These are phyloP conservation scores for Plenodomus tracheiphilus DNA, from an alignment of 2,329 filamentous ascomycete species.

Conservation along the genomic window DNA sequence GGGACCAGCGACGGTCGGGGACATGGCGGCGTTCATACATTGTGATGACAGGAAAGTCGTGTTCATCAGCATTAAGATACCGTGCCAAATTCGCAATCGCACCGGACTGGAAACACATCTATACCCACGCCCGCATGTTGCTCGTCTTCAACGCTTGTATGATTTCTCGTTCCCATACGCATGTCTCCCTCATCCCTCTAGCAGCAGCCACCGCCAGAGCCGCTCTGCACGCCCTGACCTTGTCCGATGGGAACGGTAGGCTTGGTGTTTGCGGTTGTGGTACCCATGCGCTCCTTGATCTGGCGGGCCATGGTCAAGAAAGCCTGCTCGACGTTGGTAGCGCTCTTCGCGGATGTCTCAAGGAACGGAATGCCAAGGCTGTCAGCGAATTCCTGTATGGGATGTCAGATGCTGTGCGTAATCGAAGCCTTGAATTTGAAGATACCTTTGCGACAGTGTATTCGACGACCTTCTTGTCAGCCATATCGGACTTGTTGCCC, in stretches of 20 bases:
- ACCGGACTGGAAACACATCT: conserved; percentile 28
- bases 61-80: conserved; percentile 36
- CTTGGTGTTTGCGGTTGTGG: conserved; percentile 96
- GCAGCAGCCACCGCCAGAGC: conserved; percentile 86
- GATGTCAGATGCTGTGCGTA: conserved; percentile 16
- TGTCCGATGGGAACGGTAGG: conserved; percentile 94
- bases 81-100: conserved; percentile 22
- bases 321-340: conserved; percentile 98
- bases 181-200: conserved; percentile 55
- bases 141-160: conserved; percentile 18
- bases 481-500: conserved; percentile 99
- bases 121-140: conserved; percentile 32
- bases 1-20: conserved; percentile 24
- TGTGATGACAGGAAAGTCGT: conserved; percentile 26
- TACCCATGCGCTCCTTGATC: conserved; percentile 99
- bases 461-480: conserved; percentile 99
- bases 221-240: conserved; percentile 89
- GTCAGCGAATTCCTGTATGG: conserved; percentile 88
- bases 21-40: conserved; percentile 22
- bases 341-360: conserved; percentile 99
- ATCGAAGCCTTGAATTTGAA: conserved; percentile 2
- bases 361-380: conserved; percentile 98
- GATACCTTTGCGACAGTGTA: conserved; percentile 98
- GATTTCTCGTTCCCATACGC: conserved; percentile 11
- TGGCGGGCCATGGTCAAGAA: conserved; percentile 99